Evolutionary conservation across 176 grass and related monocot genomes (phyloP).

Genomic region (Rhipidocladum racemiflorum): DNA sequence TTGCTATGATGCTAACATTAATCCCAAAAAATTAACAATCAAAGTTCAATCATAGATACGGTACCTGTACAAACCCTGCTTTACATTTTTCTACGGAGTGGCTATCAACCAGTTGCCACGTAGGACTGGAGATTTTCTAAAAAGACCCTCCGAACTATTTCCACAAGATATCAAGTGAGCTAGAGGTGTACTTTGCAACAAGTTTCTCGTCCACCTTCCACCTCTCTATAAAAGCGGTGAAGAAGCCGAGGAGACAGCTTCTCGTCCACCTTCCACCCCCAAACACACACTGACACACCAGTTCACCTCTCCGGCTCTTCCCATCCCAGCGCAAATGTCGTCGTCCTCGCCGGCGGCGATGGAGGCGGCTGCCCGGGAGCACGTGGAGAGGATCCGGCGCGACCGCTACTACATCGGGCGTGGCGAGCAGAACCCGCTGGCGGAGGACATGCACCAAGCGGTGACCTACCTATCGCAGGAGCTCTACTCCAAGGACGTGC

Average conservation of each 20-base stretch:
- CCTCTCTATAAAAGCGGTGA: background rate
- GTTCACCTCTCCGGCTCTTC: background rate
- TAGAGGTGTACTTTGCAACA: too few species aligned
- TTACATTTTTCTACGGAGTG: too few species aligned
- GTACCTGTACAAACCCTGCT: too few species aligned
- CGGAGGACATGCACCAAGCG: slow-evolving; percentile 60
- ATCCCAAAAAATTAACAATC: too few species aligned
- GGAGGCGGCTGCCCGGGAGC: slow-evolving; percentile 11
- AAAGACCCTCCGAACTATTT: too few species aligned
- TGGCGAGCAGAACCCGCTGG: slow-evolving; percentile 51
- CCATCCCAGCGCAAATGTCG: background rate
- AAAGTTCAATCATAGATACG: too few species aligned
- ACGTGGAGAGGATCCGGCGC: slow-evolving; percentile 45
- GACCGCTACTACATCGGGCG: slow-evolving; percentile 48
- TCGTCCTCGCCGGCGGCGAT: background rate
- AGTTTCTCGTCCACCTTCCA: background rate
- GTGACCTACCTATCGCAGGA: slow-evolving; percentile 59
- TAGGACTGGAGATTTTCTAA: too few species aligned
- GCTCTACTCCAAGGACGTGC: slow-evolving; percentile 74
- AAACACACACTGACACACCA: background rate
- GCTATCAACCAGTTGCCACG: too few species aligned
- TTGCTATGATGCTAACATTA: too few species aligned
- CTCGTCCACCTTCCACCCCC: background rate
- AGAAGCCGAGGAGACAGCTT: background rate
- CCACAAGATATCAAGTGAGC: too few species aligned